phyloP scores from a whole-genome alignment of 345 rosid species.

The Litchi chinensis region DNA sequence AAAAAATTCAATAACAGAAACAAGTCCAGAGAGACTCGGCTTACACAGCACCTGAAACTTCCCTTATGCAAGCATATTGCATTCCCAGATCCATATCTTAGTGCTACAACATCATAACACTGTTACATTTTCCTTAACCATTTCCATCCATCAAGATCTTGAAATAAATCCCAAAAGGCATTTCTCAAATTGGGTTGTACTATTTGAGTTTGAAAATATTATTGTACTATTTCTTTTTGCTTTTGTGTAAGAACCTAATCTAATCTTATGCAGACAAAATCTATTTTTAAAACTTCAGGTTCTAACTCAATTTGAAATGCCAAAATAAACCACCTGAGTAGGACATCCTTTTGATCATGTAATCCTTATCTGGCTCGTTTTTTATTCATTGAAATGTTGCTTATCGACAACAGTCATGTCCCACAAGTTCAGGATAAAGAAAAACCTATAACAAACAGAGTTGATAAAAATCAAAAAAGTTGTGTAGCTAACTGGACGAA shows the following conservation, averaged over 20 bases:
- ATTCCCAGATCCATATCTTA: background rate
- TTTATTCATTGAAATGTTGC: background rate
- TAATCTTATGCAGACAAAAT: background rate
- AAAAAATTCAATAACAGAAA: background rate
- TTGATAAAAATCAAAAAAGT: background rate
- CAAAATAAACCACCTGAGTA: background rate
- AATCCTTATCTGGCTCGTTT: background rate
- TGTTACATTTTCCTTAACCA: background rate
- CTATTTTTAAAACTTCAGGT: background rate
- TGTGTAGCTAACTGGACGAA: background rate
- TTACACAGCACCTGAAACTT: background rate
- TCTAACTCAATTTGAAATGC: background rate
- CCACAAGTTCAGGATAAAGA: background rate
- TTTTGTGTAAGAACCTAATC: background rate
- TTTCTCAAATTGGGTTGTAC: background rate
- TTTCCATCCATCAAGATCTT: background rate
- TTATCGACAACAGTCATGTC: background rate
- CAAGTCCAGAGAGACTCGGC: background rate
- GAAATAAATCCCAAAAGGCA: background rate
- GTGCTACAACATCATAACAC: background rate
- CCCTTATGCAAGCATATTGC: background rate
- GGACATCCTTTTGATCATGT: background rate
- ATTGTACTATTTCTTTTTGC: background rate
- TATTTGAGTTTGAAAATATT: background rate
- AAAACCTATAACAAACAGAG: slow-evolving; percentile 2